Evolutionary conservation across 371 early-diverging fungal species (phyloP).

Genomic region (Vairimorpha apis): DNA sequence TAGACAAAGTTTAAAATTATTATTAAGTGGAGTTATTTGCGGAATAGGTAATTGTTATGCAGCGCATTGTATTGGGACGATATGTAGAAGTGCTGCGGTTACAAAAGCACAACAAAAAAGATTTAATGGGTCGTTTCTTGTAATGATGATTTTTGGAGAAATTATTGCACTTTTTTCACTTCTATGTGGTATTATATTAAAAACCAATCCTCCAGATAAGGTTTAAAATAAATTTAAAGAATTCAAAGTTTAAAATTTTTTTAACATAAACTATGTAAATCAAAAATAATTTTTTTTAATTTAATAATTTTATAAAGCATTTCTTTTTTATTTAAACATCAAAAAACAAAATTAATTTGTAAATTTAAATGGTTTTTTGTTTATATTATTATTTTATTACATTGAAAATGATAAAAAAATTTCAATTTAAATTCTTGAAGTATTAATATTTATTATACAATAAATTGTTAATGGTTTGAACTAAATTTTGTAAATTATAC

Average conservation of each 20-base stretch:
- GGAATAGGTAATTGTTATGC: slow-evolving; percentile 57
- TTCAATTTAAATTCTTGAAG: too few species aligned
- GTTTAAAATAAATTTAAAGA: too few species aligned
- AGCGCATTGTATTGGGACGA: slow-evolving; percentile 56
- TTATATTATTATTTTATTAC: too few species aligned
- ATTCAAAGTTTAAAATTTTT: too few species aligned
- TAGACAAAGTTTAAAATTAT: slow-evolving; percentile 32
- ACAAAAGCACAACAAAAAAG: slow-evolving; percentile 62
- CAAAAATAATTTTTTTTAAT: too few species aligned
- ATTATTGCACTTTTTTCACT: slow-evolving; percentile 59
- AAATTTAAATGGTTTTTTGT: not conserved
- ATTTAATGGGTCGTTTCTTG: slow-evolving; percentile 56
- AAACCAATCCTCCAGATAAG: not conserved
- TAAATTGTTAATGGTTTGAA: too few species aligned
- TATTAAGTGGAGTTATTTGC: slow-evolving; percentile 53
- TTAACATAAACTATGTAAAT: too few species aligned
- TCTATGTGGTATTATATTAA: slow-evolving; percentile 56
- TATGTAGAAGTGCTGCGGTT: slow-evolving; percentile 56
- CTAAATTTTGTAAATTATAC: too few species aligned
- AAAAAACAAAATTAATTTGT: not conserved
- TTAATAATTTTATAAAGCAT: too few species aligned
- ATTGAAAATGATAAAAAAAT: too few species aligned
- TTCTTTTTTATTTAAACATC: too few species aligned
- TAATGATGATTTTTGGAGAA: slow-evolving; percentile 63
- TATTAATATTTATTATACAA: too few species aligned